Evolutionary conservation across 1,139 yeast species (phyloP).

Genomic region (Yamadazyma aaseri): DNA sequence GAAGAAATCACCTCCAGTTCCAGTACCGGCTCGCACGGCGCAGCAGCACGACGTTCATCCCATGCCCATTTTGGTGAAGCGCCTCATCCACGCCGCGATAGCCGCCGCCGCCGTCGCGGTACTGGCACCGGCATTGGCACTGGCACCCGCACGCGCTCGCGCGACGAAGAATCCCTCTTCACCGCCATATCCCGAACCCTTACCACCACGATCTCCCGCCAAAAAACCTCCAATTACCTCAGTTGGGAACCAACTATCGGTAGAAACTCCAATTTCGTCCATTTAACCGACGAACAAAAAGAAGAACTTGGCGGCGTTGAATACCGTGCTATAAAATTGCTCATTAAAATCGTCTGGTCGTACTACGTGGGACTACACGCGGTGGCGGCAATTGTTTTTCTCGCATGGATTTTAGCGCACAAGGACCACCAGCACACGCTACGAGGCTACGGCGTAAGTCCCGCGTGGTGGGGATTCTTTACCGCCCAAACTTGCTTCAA

Average conservation of each 20-base stretch:
- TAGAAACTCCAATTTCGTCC: conserved; percentile 90
- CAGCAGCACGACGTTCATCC: conserved; percentile 36
- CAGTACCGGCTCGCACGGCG: conserved; percentile 32
- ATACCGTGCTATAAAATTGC: conserved; percentile 79
- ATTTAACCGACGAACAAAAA: conserved; percentile 77
- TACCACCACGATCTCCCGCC: conserved; percentile 18
- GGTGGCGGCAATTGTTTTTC: conserved; percentile 53
- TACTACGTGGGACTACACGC: conserved; percentile 80
- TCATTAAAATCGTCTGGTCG: conserved; percentile 60
- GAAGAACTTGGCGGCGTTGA: conserved; percentile 97
- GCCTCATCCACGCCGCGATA: conserved; percentile 5
- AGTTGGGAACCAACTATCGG: conserved; percentile 94
- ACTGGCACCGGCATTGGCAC: conserved; percentile 14
- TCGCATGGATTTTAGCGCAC: conserved; percentile 63
- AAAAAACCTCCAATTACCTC: conserved; percentile 61
- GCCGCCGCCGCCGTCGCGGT: conserved; percentile 4
- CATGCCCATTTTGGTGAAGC: background rate
- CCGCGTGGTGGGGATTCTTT: conserved; percentile 93
- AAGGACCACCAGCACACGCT: conserved; percentile 43
- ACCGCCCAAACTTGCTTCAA: conserved; percentile 76
- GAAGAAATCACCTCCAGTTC: conserved; percentile 30
- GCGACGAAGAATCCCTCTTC: conserved; percentile 15
- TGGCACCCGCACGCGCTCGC: conserved; percentile 11
- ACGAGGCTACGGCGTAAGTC: conserved; percentile 55
- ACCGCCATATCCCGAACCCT: conserved; percentile 11